These are phyloP conservation scores for Glycine latifolia DNA, from an alignment of 306 rosid species.

Conservation along the genomic window DNA sequence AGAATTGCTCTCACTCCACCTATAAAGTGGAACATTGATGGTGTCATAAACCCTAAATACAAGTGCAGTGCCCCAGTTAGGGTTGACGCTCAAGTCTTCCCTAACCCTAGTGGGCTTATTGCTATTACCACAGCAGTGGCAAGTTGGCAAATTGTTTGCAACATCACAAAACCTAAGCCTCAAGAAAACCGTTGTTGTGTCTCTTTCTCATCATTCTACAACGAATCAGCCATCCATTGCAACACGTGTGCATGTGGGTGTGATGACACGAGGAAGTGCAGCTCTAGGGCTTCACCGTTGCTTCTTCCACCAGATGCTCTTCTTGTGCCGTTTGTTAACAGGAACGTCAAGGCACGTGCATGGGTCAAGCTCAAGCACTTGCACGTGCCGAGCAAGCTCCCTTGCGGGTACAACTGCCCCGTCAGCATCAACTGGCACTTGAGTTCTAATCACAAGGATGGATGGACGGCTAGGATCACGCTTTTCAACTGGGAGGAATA, in stretches of 20 bases:
- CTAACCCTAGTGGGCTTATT: constrained; percentile 72
- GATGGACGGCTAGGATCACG: constrained; percentile 91
- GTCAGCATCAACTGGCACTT: constrained; percentile 90
- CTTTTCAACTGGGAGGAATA: constrained; percentile 73
- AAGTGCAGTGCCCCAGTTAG: constrained; percentile 69
- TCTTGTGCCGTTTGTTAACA: constrained; percentile 71
- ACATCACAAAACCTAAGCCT: constrained; percentile 70
- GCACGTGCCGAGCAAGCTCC: constrained; percentile 54
- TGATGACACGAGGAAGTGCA: constrained; percentile 50
- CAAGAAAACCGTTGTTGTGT: constrained; percentile 71
- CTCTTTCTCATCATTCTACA: constrained; percentile 77
- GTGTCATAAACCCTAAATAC: constrained; percentile 72
- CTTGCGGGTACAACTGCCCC: constrained; percentile 83
- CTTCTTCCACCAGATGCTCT: constrained; percentile 74
- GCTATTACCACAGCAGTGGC: constrained; percentile 62
- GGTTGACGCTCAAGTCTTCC: constrained; percentile 68
- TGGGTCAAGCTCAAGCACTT: constrained; percentile 74
- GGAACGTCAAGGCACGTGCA: constrained; percentile 69
- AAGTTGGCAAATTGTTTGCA: constrained; percentile 82
- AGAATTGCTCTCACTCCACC: constrained; percentile 83
- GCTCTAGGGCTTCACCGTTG: constrained; percentile 47
- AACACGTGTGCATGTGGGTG: constrained; percentile 93
- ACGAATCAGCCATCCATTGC: constrained; percentile 79
- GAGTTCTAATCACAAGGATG: constrained; percentile 60
- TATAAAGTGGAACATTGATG: constrained; percentile 65